Percentiles rank a stretch among this genome's conserved stretches.
These are phyloP conservation scores for Aspergillus tubingensis DNA, from an alignment of 2,329 filamentous ascomycete genomes.

Conservation along the genomic window DNA sequence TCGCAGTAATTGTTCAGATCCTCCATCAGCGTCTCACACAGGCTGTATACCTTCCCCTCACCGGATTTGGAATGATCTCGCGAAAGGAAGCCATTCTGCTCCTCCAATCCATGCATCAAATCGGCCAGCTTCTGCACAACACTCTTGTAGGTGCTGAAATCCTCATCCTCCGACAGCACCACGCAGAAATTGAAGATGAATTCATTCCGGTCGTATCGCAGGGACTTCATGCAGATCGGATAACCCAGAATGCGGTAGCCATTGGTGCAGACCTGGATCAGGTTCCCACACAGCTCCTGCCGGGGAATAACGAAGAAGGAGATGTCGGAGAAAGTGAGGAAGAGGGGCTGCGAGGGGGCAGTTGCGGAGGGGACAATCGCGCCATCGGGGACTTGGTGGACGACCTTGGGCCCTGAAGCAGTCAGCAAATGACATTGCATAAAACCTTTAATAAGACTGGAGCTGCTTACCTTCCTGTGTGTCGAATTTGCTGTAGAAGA, in stretches of 20 bases:
- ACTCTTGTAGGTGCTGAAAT: constrained; percentile 77
- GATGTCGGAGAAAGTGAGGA: constrained; percentile 83
- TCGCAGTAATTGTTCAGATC: constrained; percentile 97
- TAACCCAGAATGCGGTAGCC: constrained; percentile 83
- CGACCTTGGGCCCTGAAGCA: constrained; percentile 59
- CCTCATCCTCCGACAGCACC: constrained; percentile 69
- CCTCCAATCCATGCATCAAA: constrained; percentile 86
- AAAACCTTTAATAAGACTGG: neutral
- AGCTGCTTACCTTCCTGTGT: constrained; percentile 52
- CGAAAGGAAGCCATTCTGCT: constrained; percentile 78
- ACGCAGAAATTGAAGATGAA: constrained; percentile 99
- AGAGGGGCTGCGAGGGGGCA: constrained; percentile 57
- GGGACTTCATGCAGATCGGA: constrained; percentile 81
- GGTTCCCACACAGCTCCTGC: constrained; percentile 91
- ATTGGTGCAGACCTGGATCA: constrained; percentile 70
- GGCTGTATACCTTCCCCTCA: constrained; percentile 60
- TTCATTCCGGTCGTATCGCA: constrained; percentile 85
- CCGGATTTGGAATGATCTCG: constrained; percentile 47
- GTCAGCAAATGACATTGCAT: constrained; percentile 9
- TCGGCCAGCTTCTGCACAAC: constrained; percentile 83
- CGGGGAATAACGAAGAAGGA: constrained; percentile 93
- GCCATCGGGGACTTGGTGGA: constrained; percentile 65
- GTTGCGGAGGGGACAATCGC: constrained; percentile 54
- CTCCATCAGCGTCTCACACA: constrained; percentile 84
- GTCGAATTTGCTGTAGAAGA: constrained; percentile 69